Evolutionary conservation across 1,284 basidiomycete genomes (phyloP).

Genomic region (Trichosporon asahii): DNA sequence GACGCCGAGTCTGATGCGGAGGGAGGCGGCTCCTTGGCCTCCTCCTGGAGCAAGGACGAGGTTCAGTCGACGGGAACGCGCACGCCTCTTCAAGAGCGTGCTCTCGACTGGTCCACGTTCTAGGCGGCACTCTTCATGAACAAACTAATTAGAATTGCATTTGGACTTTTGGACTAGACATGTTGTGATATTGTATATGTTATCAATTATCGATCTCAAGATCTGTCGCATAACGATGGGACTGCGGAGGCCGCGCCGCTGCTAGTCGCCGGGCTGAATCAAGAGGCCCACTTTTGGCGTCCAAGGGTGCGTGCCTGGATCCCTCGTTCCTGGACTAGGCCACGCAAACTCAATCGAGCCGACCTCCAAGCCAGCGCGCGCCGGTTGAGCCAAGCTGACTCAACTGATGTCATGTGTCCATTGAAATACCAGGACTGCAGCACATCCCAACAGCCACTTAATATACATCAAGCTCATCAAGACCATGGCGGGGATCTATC

Average conservation of each 20-base stretch:
- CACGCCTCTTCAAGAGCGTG: constrained; percentile 14
- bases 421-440: constrained; percentile 5
- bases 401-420: constrained; percentile 5
- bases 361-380: not conserved
- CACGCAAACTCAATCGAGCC: not conserved
- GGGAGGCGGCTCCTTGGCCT: not conserved
- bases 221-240: not conserved
- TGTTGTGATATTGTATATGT: constrained; percentile 9
- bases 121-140: constrained; percentile 1
- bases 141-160: constrained; percentile 5
- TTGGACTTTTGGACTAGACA: not conserved
- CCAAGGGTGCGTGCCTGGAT: not conserved
- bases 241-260: not conserved
- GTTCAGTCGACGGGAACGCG: constrained; percentile 10
- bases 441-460: not conserved
- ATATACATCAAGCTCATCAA: not conserved
- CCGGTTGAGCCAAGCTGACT: constrained; percentile 2
- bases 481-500: constrained; percentile 1
- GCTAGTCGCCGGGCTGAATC: constrained; percentile 41
- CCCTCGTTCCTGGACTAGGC: not conserved
- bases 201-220: not conserved
- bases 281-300: constrained; percentile 22
- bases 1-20: constrained; percentile 27
- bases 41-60: not conserved
- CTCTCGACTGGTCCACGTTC: constrained; percentile 30